These are phyloP conservation scores for Margaritispora aquatica DNA, from an alignment of 495 filamentous ascomycete species.

Conservation along the genomic window DNA sequence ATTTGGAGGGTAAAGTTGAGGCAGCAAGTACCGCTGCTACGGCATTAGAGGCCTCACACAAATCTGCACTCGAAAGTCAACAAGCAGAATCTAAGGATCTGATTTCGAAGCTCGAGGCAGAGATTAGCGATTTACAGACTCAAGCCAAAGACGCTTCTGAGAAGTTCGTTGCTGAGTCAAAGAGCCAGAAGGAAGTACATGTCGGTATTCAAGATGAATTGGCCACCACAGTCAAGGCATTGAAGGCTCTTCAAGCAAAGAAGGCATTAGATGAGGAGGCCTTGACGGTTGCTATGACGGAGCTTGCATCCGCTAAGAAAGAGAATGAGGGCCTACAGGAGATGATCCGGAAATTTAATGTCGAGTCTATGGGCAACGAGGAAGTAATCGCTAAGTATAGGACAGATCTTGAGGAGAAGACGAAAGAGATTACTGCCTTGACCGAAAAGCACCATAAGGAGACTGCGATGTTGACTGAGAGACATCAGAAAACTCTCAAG, in stretches of 20 bases:
- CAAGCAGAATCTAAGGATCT: constrained; percentile 8
- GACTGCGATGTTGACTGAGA: constrained; percentile 28
- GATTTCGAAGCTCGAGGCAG: constrained; percentile 35
- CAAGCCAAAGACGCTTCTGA: constrained; percentile 27
- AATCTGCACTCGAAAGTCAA: constrained; percentile 21
- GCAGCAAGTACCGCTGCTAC: constrained; percentile 36
- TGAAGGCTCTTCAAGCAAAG: constrained; percentile 26
- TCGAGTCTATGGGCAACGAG: constrained; percentile 25
- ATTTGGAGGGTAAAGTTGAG: constrained; percentile 33
- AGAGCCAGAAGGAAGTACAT: constrained; percentile 35
- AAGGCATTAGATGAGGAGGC: constrained; percentile 26
- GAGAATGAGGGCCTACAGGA: constrained; percentile 32
- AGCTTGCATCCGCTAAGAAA: constrained; percentile 30
- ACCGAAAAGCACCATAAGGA: constrained; percentile 40
- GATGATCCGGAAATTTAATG: constrained; percentile 30
- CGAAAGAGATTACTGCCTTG: constrained; percentile 26
- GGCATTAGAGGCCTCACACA: constrained; percentile 37
- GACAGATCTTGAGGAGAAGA: constrained; percentile 40
- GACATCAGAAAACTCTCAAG: constrained; percentile 42
- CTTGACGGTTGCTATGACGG: constrained; percentile 31
- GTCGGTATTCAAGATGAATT: constrained; percentile 35
- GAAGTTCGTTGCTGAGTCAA: too few species aligned
- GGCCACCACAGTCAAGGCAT: constrained; percentile 19
- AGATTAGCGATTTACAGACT: constrained; percentile 30
- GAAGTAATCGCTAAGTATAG: constrained; percentile 33